phyloP scores from a whole-genome alignment of 495 filamentous ascomycete genomes.

The Articulospora tetracladia region DNA sequence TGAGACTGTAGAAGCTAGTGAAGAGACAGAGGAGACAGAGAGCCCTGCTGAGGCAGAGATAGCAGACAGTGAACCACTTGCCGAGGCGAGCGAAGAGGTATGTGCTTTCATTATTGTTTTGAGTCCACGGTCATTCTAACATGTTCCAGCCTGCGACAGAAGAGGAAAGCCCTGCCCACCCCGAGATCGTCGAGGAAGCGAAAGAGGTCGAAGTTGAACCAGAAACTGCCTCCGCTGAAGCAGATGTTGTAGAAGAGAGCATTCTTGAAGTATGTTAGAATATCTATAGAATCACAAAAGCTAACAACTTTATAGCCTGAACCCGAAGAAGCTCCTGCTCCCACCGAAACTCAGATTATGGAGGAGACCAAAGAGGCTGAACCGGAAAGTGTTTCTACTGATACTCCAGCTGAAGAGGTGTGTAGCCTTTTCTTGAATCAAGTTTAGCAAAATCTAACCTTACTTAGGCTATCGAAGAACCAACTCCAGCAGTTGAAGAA shows the following conservation, averaged over 20 bases:
- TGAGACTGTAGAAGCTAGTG: not conserved
- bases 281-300: no score
- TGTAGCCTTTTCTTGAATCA: not conserved
- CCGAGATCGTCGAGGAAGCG: slow-evolving; percentile 1
- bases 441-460: not conserved
- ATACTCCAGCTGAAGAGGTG: not conserved
- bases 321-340: not conserved
- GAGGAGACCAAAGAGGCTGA: not conserved
- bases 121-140: not conserved
- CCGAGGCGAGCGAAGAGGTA: not conserved
- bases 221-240: not conserved
- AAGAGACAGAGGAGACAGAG: not conserved
- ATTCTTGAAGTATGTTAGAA: not conserved
- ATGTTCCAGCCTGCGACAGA: not conserved
- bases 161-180: not conserved
- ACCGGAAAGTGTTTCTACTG: not conserved
- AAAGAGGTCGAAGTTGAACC: slow-evolving; percentile 12
- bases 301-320: no score
- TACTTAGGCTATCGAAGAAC: not conserved
- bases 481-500: not conserved
- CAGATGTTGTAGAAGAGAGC: not conserved
- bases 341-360: not conserved
- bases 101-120: not conserved
- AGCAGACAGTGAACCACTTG: not conserved
- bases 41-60: not conserved